Evolutionary conservation across 768 basidiomycete species (phyloP).

Genomic region (Tricholoma hemisulphureum): DNA sequence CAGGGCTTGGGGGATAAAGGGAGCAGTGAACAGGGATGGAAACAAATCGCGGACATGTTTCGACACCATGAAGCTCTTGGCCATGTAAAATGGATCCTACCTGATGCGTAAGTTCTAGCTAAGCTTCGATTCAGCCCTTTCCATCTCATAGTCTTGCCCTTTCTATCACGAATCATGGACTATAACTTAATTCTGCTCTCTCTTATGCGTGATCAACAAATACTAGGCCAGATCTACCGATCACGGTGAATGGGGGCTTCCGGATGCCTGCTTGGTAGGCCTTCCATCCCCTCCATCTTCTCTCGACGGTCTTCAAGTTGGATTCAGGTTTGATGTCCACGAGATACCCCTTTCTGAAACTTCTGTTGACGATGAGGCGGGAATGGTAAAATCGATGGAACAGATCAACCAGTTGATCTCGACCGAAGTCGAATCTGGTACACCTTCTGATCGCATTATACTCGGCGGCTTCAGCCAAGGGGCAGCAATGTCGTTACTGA

Average conservation of each 20-base stretch:
- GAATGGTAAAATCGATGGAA: slow-evolving; percentile 65
- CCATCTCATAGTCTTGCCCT: slow-evolving; percentile 1
- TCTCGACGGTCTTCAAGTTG: not conserved
- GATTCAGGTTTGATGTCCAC: slow-evolving; percentile 69
- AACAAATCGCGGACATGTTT: slow-evolving; percentile 71
- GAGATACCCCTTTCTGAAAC: slow-evolving; percentile 51
- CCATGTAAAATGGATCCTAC: slow-evolving; percentile 88
- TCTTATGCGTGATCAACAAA: slow-evolving; percentile 1
- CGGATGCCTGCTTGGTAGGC: slow-evolving; percentile 71
- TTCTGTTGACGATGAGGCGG: slow-evolving; percentile 67
- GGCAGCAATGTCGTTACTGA: slow-evolving; percentile 72
- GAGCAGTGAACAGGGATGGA: slow-evolving; percentile 66
- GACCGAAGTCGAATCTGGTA: slow-evolving; percentile 69
- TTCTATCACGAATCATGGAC: not conserved
- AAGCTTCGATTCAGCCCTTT: not conserved
- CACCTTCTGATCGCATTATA: slow-evolving; percentile 67
- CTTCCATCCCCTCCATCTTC: slow-evolving; percentile 1
- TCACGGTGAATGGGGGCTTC: slow-evolving; percentile 75
- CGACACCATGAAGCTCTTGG: slow-evolving; percentile 48
- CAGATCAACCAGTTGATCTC: slow-evolving; percentile 68
- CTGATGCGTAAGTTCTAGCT: slow-evolving; percentile 62
- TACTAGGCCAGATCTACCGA: slow-evolving; percentile 43
- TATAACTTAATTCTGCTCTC: not conserved
- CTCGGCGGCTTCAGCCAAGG: slow-evolving; percentile 93
- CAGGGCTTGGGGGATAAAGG: slow-evolving; percentile 68